Base-by-base conservation (phyloP, 1,139 yeast genomes). In the Pichia sp. region DNA sequence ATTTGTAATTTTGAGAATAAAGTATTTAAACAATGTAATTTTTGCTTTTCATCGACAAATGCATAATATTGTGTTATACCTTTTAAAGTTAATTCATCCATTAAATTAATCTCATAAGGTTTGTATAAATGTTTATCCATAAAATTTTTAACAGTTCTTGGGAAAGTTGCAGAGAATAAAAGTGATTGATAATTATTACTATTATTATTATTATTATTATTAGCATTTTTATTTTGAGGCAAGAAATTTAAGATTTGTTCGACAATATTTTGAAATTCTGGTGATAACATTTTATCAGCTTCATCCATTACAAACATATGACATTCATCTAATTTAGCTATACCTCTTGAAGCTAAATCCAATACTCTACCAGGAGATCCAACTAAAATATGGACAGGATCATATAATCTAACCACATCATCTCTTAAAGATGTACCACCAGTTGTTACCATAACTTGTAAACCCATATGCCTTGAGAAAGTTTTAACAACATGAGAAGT, bases 1-100 rank as follows among this genome's bases (percentile, higher is more conserved):
- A 91, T 88, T 64, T 88, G 95, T 50, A 91, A 74, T 64, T 89
- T 91, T 49, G 95, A 83, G 64, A 91, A 91, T 54, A 91, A 72
- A 1, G 98, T 91, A 69, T 91, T 91, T 56, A 91, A 73, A 66
- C 98, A 91, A 62, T 91, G 96, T 49, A 91, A 74, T 63, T 91
- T 91, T 68, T 91, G 96, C 58, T 81, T 83, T 64, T 91, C 98
- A 63, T 91, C 98, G 39, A 91, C 96, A 62, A 89, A 91, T 17
- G 98, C 98, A 60, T 91, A 91, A 64, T 83, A 91, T 66, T 91
- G 97, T 4, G 96, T 84, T 55, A 91, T 88, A 71, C 98, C 98
- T 59, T 91, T 79, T 52, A 91, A 72, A 12, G 98, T 91, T 57
- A 91, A 74, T 65, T 91, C 98, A 62, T 91, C 98, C 98, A 91